Conservation (phyloP, 2,329 filamentous ascomycete genomes). For the Phialophora macrospora region DNA sequence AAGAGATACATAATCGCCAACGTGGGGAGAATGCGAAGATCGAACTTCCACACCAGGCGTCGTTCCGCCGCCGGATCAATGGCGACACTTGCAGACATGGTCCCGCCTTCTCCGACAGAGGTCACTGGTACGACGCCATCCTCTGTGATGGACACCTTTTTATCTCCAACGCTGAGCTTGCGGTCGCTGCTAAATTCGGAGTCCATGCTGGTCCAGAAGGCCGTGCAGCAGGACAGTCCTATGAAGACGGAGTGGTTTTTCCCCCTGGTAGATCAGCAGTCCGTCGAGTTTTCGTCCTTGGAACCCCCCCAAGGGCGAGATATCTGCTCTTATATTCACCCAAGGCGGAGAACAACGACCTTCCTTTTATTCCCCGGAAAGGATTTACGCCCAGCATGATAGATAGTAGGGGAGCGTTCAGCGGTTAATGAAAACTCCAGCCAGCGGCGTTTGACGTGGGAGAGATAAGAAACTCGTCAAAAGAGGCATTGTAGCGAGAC, state of each 20-base stretch:
- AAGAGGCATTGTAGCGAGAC: constrained; percentile 3
- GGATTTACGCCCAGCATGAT: background rate
- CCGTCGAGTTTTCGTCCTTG: background rate
- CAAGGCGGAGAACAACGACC: background rate
- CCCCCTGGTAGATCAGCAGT: background rate
- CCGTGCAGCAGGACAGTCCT: background rate
- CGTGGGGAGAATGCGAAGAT: constrained; percentile 60
- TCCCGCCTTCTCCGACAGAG: constrained; percentile 6
- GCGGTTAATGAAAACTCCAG: background rate
- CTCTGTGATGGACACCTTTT: constrained; percentile 19
- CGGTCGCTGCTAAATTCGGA: constrained; percentile 4
- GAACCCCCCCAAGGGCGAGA: background rate
- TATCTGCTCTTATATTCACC: background rate
- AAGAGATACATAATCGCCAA: constrained; percentile 64
- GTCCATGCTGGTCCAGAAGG: constrained; percentile 14
- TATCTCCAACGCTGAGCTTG: constrained; percentile 13
- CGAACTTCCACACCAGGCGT: constrained; percentile 61
- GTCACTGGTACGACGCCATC: constrained; percentile 20
- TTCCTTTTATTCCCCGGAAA: background rate
- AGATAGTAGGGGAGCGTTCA: background rate
- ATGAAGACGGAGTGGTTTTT: background rate
- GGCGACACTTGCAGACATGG: constrained; percentile 28
- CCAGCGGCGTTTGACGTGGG: background rate
- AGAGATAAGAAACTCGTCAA: constrained; percentile 12
- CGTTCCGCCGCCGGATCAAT: constrained; percentile 55